Evolutionary conservation across 2,329 filamentous ascomycete species (phyloP), one percentile per base, ranked within the genome.

Genomic region (Xylariaceae sp.): DNA sequence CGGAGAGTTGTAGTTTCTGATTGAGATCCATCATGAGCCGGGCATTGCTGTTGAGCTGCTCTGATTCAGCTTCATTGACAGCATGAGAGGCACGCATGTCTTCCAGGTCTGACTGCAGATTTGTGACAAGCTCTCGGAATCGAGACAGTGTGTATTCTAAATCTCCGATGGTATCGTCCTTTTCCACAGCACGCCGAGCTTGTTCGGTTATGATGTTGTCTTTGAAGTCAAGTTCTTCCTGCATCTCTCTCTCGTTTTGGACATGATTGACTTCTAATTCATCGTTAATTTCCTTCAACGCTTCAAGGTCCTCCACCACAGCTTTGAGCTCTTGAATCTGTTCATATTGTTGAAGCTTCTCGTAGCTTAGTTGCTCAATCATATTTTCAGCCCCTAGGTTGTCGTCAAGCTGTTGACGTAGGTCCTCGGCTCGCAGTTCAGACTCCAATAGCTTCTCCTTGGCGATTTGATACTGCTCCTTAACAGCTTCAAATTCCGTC

Each of bases 11-110:
- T 41, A 99, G 80, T 72, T 95, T 95, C 80, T 92, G 83, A 71
- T 97, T 97, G 43, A 99, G 80, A 66, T 99, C 92, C 83, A 96
- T 88, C 87, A 99, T 95, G 50, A 92, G 91, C 58, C 91, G 84
- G 42, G 92, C 95, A 58, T 90, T 87, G 64, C 83, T 88, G 60
- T 86, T 92, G 51, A 97, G 82, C 69, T 97, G 90, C 68, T 92
- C 91, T 0, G 92, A 91, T 69, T 97, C 92, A 15, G 87, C 87
- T 70, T 97, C 94, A 0, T 91, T 95, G 62, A 97, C 88, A 42
- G 92, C 89, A 65, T 95, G 89, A 3, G 91, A 95, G 12, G 92
- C 89, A 55, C 89, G 84, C 80, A 96, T 92, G 65, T 97, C 92
- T 63, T 95, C 89, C 61, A 97, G 75, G 67, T 96, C 91, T 61